Evolutionary conservation across 768 basidiomycete species (phyloP), one percentile per base, ranked within the genome.

Genomic region (Phylloporus arenicola): DNA sequence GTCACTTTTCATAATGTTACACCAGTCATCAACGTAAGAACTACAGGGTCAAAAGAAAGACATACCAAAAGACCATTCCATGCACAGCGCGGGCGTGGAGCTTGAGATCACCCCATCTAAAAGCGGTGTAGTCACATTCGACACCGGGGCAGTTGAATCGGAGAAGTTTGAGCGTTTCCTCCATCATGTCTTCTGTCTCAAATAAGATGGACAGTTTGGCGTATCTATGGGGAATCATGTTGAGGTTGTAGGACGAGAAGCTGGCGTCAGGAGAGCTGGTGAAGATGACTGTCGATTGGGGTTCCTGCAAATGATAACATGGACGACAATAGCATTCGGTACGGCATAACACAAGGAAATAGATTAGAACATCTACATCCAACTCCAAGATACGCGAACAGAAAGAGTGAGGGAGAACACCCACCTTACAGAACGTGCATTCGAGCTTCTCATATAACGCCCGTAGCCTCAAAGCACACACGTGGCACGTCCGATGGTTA

Each of bases 381-480:
- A 30, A 11, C 29, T 30, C 29, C 24, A 12, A 43, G 11, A 9
- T n/a, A 9, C 5, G n/a, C 38, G 11, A 39, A 12, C 37, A n/a
- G 14, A 39, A 22, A 34, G 20, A 22, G 8, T 17, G 6, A 12
- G 13, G 3, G 30, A 20, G 20, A 16, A 25, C 17, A 20, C 51
- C 5, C 33, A 86, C 92, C 80, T 98, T 98, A 78, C 95, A 99
- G 66, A 96, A 96, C 1, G 95, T 92, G 63, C 95, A 98, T 14
- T 93, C 89, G 37, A 70, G 73, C 67, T 89, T 94, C 75, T 97
- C 97, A 75, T 96, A 99, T 42, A 98, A 71, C 4, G 91, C 92
- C 30, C 95, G 72, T 27, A 98, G 69, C 8, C 95, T 81, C 45
- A 97, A 69, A 0, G 89, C 84, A 62, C 95, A 99, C 53, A 94